phyloP scores from a whole-genome alignment of 371 early-diverging fungal genomes.

The Actinomortierella ambigua region DNA sequence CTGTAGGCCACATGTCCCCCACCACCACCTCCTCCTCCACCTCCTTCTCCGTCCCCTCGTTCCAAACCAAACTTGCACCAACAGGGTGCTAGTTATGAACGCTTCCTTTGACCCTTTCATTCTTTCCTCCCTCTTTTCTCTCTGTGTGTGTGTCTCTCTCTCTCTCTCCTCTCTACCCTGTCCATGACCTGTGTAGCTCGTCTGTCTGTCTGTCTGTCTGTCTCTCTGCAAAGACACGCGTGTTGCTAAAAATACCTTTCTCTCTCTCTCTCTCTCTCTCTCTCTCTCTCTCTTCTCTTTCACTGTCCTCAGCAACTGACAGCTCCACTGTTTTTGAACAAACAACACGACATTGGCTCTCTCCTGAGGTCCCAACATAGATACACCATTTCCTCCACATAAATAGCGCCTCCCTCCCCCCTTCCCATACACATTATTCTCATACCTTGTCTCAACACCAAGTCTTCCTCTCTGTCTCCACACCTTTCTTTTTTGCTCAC shows the following conservation, averaged over 20 bases:
- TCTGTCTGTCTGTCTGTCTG: not conserved
- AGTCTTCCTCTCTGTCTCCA: not conserved
- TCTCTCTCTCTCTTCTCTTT: not conserved
- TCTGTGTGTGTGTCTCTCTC: not conserved
- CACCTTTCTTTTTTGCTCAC: not conserved
- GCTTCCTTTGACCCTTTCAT: not conserved
- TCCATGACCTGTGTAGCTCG: not conserved
- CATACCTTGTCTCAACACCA: not conserved
- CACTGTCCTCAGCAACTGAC: not conserved
- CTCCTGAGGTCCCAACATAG: not conserved
- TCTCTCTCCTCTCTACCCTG: not conserved
- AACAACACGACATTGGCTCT: not conserved
- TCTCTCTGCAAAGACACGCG: conserved; percentile 1
- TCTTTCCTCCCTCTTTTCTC: not conserved
- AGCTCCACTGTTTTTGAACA: not conserved
- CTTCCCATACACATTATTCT: not conserved
- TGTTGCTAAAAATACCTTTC: not conserved
- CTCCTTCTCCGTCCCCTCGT: no score
- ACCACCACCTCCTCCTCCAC: no score
- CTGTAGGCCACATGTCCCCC: no score
- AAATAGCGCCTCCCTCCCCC: not conserved
- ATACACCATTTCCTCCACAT: conserved; percentile 2
- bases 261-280: not conserved
- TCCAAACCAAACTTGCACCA: no score
- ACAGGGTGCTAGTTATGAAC: not conserved